Conservation (phyloP, 257 asterid species). For the Ajuga chamaepitys region DNA sequence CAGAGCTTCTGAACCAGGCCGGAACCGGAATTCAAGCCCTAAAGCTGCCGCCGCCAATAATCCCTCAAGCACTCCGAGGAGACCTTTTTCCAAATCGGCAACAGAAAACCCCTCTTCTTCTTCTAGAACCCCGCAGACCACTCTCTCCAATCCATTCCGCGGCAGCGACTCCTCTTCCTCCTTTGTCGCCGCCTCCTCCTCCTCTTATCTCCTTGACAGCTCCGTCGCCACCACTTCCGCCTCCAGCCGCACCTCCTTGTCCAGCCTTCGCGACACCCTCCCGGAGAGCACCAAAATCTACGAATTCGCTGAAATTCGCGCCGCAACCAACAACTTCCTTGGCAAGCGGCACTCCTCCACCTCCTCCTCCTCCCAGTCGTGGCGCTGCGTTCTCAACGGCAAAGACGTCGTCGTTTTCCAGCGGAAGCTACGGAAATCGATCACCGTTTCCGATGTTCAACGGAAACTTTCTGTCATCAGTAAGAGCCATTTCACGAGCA, state of each 20-base stretch:
- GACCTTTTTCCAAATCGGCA: slow-evolving; percentile 10
- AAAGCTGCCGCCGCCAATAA: neutral
- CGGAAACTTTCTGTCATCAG: slow-evolving; percentile 53
- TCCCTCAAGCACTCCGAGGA: slow-evolving; percentile 4
- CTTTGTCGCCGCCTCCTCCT: slow-evolving; percentile 17
- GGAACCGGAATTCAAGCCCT: slow-evolving; percentile 12
- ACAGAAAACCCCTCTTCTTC: slow-evolving; percentile 20
- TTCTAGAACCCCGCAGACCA: slow-evolving; percentile 4
- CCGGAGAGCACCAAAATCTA: slow-evolving; percentile 58
- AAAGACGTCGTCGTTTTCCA: slow-evolving; percentile 69
- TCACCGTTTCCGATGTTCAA: slow-evolving; percentile 35
- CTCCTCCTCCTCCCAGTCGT: slow-evolving; percentile 75
- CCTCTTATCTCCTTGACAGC: slow-evolving; percentile 35
- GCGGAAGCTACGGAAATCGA: slow-evolving; percentile 46
- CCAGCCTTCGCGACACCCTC: slow-evolving; percentile 51
- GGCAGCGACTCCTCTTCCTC: slow-evolving; percentile 11
- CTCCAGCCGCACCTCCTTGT: slow-evolving; percentile 46
- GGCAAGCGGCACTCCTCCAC: slow-evolving; percentile 61
- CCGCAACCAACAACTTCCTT: slow-evolving; percentile 92
- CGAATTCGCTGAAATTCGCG: slow-evolving; percentile 73
- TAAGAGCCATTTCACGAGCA: slow-evolving; percentile 63
- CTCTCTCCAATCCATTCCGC: slow-evolving; percentile 17
- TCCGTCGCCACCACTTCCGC: slow-evolving; percentile 58
- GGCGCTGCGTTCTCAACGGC: slow-evolving; percentile 70
- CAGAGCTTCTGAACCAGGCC: slow-evolving; percentile 26